phyloP scores from a whole-genome alignment of 2,329 filamentous ascomycete species.

The Cercospora sesami region DNA sequence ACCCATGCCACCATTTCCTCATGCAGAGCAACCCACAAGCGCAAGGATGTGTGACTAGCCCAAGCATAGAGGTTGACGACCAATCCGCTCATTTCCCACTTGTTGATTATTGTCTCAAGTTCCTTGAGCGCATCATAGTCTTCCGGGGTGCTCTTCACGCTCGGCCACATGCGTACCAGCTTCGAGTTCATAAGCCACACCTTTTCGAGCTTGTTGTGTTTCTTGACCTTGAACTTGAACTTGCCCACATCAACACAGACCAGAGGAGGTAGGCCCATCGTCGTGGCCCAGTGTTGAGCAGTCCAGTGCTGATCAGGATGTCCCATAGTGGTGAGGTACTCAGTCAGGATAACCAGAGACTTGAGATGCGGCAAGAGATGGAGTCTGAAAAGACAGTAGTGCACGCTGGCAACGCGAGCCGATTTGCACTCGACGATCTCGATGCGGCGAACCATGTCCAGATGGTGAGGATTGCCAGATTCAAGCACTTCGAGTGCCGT shows the following conservation, averaged over 20 bases:
- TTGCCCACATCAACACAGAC: conserved; percentile 7
- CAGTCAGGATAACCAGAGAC: conserved; percentile 11
- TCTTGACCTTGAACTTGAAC: not conserved
- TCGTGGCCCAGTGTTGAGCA: not conserved
- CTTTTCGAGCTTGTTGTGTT: not conserved
- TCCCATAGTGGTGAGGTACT: not conserved
- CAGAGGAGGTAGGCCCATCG: not conserved
- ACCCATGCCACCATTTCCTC: not conserved
- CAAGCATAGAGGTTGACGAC: not conserved
- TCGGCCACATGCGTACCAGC: conserved; percentile 19
- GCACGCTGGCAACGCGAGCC: not conserved
- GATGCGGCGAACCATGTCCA: conserved; percentile 3
- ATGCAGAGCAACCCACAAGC: conserved; percentile 9
- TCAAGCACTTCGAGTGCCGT: not conserved
- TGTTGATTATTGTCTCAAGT: not conserved
- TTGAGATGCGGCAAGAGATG: conserved; percentile 9
- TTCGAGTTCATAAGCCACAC: conserved; percentile 13
- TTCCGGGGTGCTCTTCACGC: conserved; percentile 5
- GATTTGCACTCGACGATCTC: conserved; percentile 9
- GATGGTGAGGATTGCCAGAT: not conserved
- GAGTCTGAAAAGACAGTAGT: not conserved
- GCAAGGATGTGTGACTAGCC: conserved; percentile 13
- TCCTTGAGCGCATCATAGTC: conserved; percentile 8
- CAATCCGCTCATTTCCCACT: not conserved
- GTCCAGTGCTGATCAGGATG: not conserved